These are phyloP conservation scores for Leccinum angustisporum DNA, from an alignment of 1,284 basidiomycete genomes.

Conservation along the genomic window DNA sequence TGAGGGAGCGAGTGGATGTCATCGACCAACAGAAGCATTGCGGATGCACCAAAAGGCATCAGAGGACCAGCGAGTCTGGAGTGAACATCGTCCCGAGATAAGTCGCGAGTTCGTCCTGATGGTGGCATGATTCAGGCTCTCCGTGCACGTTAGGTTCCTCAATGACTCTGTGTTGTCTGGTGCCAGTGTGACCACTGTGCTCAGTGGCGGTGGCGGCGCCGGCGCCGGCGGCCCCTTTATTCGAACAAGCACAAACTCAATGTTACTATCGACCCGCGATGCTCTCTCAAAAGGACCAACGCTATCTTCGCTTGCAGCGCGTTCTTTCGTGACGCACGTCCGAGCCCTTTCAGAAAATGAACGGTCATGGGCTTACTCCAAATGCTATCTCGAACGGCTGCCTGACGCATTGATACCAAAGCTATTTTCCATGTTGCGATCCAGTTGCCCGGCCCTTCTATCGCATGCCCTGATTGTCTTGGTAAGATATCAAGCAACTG, in stretches of 20 bases:
- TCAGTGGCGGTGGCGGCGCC: too few species aligned
- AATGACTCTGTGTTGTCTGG: constrained; percentile 5
- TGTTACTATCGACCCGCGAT: constrained; percentile 42
- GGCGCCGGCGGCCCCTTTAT: too few species aligned
- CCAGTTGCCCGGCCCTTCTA: constrained; percentile 50
- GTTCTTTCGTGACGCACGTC: constrained; percentile 51
- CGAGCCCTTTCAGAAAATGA: constrained; percentile 40
- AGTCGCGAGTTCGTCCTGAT: constrained; percentile 20
- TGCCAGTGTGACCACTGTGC: neutral
- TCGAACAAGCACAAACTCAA: too few species aligned
- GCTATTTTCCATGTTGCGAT: constrained; percentile 50
- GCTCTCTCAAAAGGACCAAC: constrained; percentile 37
- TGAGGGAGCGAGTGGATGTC: constrained; percentile 17
- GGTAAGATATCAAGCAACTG: constrained; percentile 36
- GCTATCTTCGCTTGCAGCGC: constrained; percentile 50
- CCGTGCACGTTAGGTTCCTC: neutral
- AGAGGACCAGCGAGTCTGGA: constrained; percentile 1
- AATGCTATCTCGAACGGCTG: constrained; percentile 43
- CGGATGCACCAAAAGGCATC: constrained; percentile 9
- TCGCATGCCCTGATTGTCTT: constrained; percentile 54
- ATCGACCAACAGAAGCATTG: constrained; percentile 26
- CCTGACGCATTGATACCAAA: constrained; percentile 54
- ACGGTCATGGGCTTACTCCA: constrained; percentile 39
- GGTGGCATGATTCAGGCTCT: constrained; percentile 5
- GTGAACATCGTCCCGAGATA: constrained; percentile 20